Percentiles rank a stretch among this genome's conserved stretches.
Evolutionary conservation across 2,329 filamentous ascomycete species (phyloP).

Genomic region (Ambrosiella beaveri): DNA sequence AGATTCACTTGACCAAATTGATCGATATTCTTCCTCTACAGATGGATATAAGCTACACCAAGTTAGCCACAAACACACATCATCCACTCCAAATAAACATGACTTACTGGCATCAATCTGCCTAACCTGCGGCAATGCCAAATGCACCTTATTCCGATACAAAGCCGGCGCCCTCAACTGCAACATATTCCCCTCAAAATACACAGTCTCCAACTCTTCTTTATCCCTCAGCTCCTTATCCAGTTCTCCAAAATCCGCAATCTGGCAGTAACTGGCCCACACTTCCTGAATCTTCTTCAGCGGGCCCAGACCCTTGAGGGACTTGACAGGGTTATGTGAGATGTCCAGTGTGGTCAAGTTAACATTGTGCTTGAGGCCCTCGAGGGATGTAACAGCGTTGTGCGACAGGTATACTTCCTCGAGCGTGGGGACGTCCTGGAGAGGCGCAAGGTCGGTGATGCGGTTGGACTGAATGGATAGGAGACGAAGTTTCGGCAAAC

Average conservation of each 20-base stretch:
- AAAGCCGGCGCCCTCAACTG: conserved; percentile 64
- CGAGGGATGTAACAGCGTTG: conserved; percentile 67
- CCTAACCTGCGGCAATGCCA: conserved; percentile 71
- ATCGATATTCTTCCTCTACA: background rate
- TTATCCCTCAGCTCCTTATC: conserved; percentile 66
- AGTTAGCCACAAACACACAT: background rate
- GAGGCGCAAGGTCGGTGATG: conserved; percentile 58
- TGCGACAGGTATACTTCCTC: conserved; percentile 94
- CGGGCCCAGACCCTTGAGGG: conserved; percentile 52
- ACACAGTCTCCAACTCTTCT: conserved; percentile 67
- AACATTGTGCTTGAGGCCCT: conserved; percentile 49
- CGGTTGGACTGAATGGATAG: conserved; percentile 93
- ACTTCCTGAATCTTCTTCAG: conserved; percentile 67
- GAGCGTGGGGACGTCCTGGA: conserved; percentile 55
- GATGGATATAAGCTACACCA: conserved; percentile 3
- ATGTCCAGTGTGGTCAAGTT: conserved; percentile 70
- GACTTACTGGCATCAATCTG: conserved; percentile 98
- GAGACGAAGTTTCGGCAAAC: conserved; percentile 63
- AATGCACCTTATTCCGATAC: conserved; percentile 82
- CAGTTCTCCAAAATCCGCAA: conserved; percentile 66
- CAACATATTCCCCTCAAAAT: conserved; percentile 88
- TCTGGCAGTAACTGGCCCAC: conserved; percentile 81
- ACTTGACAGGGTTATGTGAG: conserved; percentile 67
- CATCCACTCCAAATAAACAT: background rate
- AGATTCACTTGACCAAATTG: no score